Evolutionary conservation across 225 moss, liverwort and hornwort genomes (phyloP).

Genomic region (Bryum argenteum): DNA sequence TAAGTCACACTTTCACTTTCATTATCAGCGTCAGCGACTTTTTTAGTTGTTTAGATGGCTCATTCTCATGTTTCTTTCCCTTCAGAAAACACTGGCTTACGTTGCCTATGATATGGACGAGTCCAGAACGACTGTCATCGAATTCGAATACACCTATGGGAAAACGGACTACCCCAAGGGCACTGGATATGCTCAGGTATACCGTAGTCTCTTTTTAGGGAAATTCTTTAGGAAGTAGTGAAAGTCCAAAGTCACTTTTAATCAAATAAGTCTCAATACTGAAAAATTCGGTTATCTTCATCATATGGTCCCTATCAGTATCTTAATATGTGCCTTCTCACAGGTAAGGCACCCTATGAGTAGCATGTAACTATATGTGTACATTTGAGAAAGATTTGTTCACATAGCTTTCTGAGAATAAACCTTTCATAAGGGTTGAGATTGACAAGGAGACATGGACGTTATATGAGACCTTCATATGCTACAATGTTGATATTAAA

Average conservation of each 20-base stretch:
- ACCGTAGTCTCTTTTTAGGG: not conserved
- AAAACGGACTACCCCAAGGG: slow-evolving; percentile 34
- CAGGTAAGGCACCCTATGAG: no score
- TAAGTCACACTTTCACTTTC: slow-evolving; percentile 7
- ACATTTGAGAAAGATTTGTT: no score
- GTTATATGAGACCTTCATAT: no score
- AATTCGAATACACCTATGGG: slow-evolving; percentile 44
- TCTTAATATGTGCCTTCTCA: no score
- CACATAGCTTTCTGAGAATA: no score
- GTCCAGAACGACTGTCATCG: slow-evolving; percentile 31
- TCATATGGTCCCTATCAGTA: no score
- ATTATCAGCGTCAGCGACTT: not conserved
- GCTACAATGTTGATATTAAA: no score
- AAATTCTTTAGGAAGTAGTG: not conserved
- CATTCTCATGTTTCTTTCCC: not conserved
- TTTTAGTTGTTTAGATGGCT: not conserved
- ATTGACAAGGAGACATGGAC: no score
- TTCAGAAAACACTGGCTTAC: slow-evolving; percentile 35
- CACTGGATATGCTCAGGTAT: slow-evolving; percentile 39
- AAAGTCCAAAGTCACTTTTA: not conserved
- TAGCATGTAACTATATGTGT: no score
- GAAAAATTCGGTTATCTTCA: no score
- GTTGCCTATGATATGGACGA: slow-evolving; percentile 41
- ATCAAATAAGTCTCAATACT: no score
- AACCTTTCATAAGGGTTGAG: no score